phyloP scores from a whole-genome alignment of 371 early-diverging fungal species.

The Apophysomyces ossiformis region DNA sequence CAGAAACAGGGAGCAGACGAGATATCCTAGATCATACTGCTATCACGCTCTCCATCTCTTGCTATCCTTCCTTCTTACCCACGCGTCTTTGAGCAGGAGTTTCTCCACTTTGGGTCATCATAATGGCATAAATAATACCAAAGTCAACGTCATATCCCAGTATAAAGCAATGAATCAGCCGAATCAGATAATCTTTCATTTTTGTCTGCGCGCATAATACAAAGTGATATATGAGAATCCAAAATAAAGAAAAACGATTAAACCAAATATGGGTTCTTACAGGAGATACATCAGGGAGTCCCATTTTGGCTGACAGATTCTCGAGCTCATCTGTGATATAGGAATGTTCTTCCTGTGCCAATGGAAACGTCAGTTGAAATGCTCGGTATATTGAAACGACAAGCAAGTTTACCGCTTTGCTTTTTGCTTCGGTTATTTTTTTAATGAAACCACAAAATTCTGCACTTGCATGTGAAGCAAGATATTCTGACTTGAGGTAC shows the following conservation, averaged over 20 bases:
- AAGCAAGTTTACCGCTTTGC: conserved; percentile 39
- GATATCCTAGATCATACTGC: conserved; percentile 40
- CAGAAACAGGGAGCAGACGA: conserved; percentile 52
- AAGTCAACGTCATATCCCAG: conserved; percentile 58
- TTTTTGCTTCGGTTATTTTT: conserved; percentile 35
- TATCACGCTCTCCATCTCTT: background rate
- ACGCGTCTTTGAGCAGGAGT: conserved; percentile 44
- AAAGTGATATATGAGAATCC: background rate
- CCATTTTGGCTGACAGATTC: conserved; percentile 30
- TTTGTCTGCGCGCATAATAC: conserved; percentile 24
- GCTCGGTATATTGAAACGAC: background rate
- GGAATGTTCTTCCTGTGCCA: conserved; percentile 40
- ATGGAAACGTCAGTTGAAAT: background rate
- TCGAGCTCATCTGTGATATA: conserved; percentile 34
- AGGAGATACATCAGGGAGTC: conserved; percentile 42
- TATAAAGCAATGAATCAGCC: conserved; percentile 56
- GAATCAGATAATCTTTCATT: conserved; percentile 52
- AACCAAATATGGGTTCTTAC: conserved; percentile 23
- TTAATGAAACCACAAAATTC: conserved; percentile 42
- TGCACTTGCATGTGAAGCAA: conserved; percentile 43
- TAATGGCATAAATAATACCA: conserved; percentile 58
- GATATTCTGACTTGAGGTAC: conserved; percentile 38
- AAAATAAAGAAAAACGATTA: background rate
- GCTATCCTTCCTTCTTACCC: conserved; percentile 31
- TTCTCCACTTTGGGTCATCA: conserved; percentile 57